phyloP scores from a whole-genome alignment of 495 filamentous ascomycete genomes.

The Penicillium diatomitis region DNA sequence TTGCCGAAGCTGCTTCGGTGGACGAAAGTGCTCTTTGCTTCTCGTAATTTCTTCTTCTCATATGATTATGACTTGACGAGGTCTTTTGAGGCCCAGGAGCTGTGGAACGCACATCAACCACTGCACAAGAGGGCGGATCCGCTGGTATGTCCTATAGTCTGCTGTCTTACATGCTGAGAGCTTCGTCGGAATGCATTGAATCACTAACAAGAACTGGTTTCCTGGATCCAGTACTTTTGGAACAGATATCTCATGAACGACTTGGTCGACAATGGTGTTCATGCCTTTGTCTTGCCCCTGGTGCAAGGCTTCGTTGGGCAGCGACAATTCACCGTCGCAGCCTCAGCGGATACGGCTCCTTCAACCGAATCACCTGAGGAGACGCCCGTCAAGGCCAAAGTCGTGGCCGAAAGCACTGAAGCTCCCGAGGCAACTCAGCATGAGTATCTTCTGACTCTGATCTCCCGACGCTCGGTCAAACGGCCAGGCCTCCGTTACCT shows the following conservation, averaged over 20 bases:
- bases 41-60: constrained; percentile 80
- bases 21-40: constrained; percentile 69
- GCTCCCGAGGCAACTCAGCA: constrained; percentile 19
- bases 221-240: constrained; percentile 67
- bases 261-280: constrained; percentile 57
- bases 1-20: constrained; percentile 79
- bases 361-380: constrained; percentile 11
- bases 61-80: constrained; percentile 88
- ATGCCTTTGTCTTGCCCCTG: constrained; percentile 64
- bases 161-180: too few relatives aligned
- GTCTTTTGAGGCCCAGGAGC: constrained; percentile 41
- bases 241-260: constrained; percentile 66
- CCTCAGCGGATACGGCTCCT: constrained; percentile 9
- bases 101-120: constrained; percentile 38
- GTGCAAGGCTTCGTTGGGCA: constrained; percentile 96
- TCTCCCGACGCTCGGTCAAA: constrained; percentile 75
- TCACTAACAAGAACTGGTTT: constrained; percentile 8
- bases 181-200: not conserved
- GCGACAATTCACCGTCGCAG: constrained; percentile 59
- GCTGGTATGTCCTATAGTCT: constrained; percentile 34
- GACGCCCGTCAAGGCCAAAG: constrained; percentile 18
- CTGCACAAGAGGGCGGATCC: constrained; percentile 68
- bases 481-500: constrained; percentile 85
- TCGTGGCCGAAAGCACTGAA: constrained; percentile 23
- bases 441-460: constrained; percentile 68